Conservation (phyloP, 1,284 basidiomycete species). For the Porodaedalea pini region DNA sequence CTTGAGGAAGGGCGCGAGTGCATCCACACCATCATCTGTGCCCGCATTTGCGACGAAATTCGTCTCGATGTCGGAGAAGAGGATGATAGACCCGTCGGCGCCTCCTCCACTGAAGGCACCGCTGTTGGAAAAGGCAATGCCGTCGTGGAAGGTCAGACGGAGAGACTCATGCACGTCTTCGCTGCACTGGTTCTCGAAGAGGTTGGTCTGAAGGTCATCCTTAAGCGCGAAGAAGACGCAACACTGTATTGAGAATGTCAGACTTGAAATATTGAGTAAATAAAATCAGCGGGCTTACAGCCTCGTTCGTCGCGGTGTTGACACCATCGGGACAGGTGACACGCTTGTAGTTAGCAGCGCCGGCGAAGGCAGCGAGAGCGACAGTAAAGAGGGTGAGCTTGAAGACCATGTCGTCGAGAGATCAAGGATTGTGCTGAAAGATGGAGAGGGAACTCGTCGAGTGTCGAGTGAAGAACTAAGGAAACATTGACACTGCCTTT, state of each 20-base stretch:
- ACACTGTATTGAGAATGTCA: constrained; percentile 15
- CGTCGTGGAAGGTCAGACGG: constrained; percentile 29
- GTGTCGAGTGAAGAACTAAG: constrained; percentile 1
- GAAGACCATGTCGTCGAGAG: constrained; percentile 14
- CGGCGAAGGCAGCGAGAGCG: constrained; percentile 11
- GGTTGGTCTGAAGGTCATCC: constrained; percentile 23
- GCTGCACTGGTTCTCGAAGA: constrained; percentile 23
- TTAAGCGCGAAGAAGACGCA: constrained; percentile 25
- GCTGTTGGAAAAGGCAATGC: constrained; percentile 24
- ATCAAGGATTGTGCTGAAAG: background rate
- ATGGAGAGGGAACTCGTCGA: background rate
- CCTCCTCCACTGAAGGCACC: constrained; percentile 17
- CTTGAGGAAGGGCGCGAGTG: constrained; percentile 27
- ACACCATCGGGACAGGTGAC: constrained; percentile 23
- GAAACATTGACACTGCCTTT: background rate
- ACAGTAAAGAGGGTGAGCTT: constrained; percentile 11
- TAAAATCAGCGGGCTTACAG: background rate
- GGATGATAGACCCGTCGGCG: constrained; percentile 22
- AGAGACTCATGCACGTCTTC: constrained; percentile 26
- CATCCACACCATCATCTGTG: constrained; percentile 30
- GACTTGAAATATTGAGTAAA: background rate
- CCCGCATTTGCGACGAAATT: constrained; percentile 28
- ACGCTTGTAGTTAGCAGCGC: constrained; percentile 17
- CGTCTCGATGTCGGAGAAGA: constrained; percentile 20
- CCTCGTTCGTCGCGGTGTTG: constrained; percentile 17